Evolutionary conservation across 2,329 filamentous ascomycete genomes (phyloP).

Genomic region (Epichloe scottii): DNA sequence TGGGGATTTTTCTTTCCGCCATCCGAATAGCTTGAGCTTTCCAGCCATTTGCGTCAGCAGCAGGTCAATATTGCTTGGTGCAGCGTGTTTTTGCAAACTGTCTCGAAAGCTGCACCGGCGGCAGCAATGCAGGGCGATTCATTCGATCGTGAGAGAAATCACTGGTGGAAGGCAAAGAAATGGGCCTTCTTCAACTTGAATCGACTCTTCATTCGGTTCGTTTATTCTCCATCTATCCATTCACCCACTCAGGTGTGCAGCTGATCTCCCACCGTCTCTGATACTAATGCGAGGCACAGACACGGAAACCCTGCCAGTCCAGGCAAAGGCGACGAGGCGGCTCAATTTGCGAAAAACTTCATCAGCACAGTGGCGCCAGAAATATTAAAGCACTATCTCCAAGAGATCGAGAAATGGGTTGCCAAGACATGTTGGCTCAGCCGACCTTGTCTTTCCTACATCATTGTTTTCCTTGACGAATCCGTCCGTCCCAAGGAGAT

Average conservation of each 20-base stretch:
- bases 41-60: slow-evolving; percentile 63
- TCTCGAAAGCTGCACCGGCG: slow-evolving; percentile 72
- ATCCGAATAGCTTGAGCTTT: slow-evolving; percentile 63
- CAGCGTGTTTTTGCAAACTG: slow-evolving; percentile 81
- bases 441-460: slow-evolving; percentile 86
- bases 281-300: slow-evolving; percentile 29
- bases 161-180: slow-evolving; percentile 99
- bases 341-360: slow-evolving; percentile 80
- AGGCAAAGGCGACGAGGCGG: slow-evolving; percentile 62
- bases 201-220: slow-evolving; percentile 79
- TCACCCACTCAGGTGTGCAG: background rate
- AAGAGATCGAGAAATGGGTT: slow-evolving; percentile 96
- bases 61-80: slow-evolving; percentile 89
- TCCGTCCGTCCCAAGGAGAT: slow-evolving; percentile 95
- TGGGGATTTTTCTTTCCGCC: background rate
- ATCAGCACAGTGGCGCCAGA: slow-evolving; percentile 85
- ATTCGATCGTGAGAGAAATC: slow-evolving; percentile 80
- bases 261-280: background rate
- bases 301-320: slow-evolving; percentile 79
- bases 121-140: slow-evolving; percentile 72
- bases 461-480: slow-evolving; percentile 88
- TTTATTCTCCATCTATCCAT: background rate
- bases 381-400: slow-evolving; percentile 87
- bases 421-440: slow-evolving; percentile 89
- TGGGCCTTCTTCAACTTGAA: slow-evolving; percentile 98